Conservation (phyloP, 306 rosid species). For the Begonia loranthoides region DNA sequence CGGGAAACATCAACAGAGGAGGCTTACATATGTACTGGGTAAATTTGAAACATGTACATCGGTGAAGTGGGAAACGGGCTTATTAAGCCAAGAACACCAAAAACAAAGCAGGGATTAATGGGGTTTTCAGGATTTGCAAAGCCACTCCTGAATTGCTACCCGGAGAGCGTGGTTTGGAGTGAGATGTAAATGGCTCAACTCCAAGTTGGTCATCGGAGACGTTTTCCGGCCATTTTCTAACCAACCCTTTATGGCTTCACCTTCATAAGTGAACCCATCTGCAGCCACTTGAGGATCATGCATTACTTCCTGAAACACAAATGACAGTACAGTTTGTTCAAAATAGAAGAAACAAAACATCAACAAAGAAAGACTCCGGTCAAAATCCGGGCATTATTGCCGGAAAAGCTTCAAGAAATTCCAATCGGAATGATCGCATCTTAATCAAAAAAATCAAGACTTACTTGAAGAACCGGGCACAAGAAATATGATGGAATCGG, state of each 20-base stretch:
- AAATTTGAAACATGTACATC: too few relatives aligned
- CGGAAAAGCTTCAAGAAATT: too few relatives aligned
- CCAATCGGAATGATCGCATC: too few relatives aligned
- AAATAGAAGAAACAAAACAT: neutral
- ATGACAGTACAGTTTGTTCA: neutral
- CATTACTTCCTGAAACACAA: conserved; percentile 76
- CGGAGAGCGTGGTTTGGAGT: conserved; percentile 66
- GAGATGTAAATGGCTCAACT: conserved; percentile 47
- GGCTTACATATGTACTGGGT: too few relatives aligned
- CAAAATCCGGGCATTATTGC: too few relatives aligned
- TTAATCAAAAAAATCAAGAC: neutral
- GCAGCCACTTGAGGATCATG: conserved; percentile 82
- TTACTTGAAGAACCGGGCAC: conserved; percentile 82
- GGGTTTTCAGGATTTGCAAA: conserved; percentile 37
- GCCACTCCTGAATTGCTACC: conserved; percentile 86
- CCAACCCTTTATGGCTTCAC: conserved; percentile 82
- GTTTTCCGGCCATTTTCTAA: conserved; percentile 57
- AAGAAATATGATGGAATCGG: conserved; percentile 62
- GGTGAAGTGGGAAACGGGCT: too few relatives aligned
- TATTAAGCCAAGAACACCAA: too few relatives aligned
- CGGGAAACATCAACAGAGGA: too few relatives aligned
- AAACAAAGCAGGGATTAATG: too few relatives aligned
- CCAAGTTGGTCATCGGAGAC: conserved; percentile 80
- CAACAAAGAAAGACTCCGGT: too few relatives aligned
- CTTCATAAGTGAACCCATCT: conserved; percentile 87